These are phyloP conservation scores for Leishmania mexicana DNA, from an alignment of 208 protist species.

Conservation along the genomic window DNA sequence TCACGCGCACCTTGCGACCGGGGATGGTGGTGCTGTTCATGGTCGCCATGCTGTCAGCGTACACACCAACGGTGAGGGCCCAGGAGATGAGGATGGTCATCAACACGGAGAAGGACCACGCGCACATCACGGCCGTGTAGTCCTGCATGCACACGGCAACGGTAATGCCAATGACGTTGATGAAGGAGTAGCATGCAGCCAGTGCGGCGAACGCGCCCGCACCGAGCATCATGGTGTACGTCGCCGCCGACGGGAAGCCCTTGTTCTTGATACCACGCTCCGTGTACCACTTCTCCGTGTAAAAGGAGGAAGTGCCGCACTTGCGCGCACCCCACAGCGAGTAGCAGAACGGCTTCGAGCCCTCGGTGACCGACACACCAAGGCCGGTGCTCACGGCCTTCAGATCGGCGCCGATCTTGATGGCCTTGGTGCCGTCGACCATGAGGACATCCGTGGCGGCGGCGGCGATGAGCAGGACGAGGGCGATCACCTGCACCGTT, in stretches of 20 bases:
- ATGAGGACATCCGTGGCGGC: slow-evolving; percentile 20
- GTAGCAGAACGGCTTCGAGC: slow-evolving; percentile 32
- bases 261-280: neutral
- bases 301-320: slow-evolving; percentile 16
- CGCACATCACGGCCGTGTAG: slow-evolving; percentile 31
- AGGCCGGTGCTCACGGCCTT: slow-evolving; percentile 10
- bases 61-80: slow-evolving; percentile 30
- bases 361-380: slow-evolving; percentile 16
- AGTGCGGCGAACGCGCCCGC: slow-evolving; percentile 22
- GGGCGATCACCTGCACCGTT: slow-evolving; percentile 15
- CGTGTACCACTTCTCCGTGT: slow-evolving; percentile 22
- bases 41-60: slow-evolving; percentile 16
- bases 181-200: slow-evolving; percentile 26
- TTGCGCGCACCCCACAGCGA: slow-evolving; percentile 27
- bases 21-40: slow-evolving; percentile 23
- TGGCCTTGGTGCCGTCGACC: slow-evolving; percentile 27
- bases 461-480: slow-evolving; percentile 27
- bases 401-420: slow-evolving; percentile 16
- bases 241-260: slow-evolving; percentile 21
- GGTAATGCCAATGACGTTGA: slow-evolving; percentile 25
- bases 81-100: slow-evolving; percentile 37
- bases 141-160: slow-evolving; percentile 23
- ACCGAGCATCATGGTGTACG: slow-evolving; percentile 27
- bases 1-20: slow-evolving; percentile 21
- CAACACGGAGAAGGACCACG: slow-evolving; percentile 35